Percentiles rank a stretch among this genome's conserved stretches.
Evolutionary conservation across 164 flowering plant genomes (phyloP).

Genomic region (Warburgia ugandensis): DNA sequence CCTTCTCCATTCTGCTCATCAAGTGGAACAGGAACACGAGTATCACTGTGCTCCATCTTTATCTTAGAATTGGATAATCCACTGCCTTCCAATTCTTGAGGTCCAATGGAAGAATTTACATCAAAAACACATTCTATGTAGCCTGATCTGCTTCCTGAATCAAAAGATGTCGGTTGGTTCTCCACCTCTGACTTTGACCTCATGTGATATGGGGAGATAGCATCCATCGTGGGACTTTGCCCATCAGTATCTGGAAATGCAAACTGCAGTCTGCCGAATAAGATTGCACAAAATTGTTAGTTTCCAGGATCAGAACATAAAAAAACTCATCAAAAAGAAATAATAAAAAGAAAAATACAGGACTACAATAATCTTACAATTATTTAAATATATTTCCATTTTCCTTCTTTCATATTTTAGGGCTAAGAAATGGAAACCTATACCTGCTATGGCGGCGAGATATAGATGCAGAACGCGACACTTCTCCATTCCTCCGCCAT

Average conservation of each 20-base stretch:
- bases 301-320: neutral
- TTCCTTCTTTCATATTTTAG: too few relatives aligned
- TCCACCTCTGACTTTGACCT: constrained; percentile 37
- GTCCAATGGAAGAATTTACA: constrained; percentile 23
- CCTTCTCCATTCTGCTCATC: constrained; percentile 16
- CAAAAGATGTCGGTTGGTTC: too few relatives aligned
- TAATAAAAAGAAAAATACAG: too few relatives aligned
- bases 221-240: constrained; percentile 35
- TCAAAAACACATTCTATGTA: constrained; percentile 15
- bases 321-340: too few relatives aligned
- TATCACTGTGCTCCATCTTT: constrained; percentile 19
- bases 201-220: constrained; percentile 31
- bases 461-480: constrained; percentile 23
- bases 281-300: constrained; percentile 7
- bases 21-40: constrained; percentile 20
- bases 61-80: constrained; percentile 24
- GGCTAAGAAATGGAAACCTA: neutral
- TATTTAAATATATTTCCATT: too few relatives aligned
- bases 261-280: constrained; percentile 45
- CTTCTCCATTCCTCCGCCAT: constrained; percentile 32
- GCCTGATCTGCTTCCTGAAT: too few relatives aligned
- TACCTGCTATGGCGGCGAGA: constrained; percentile 49
- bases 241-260: constrained; percentile 30
- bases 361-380: too few relatives aligned
- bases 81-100: constrained; percentile 27